Evolutionary conservation across 345 rosid genomes (phyloP).

Genomic region (Rhizophora apiculata): DNA sequence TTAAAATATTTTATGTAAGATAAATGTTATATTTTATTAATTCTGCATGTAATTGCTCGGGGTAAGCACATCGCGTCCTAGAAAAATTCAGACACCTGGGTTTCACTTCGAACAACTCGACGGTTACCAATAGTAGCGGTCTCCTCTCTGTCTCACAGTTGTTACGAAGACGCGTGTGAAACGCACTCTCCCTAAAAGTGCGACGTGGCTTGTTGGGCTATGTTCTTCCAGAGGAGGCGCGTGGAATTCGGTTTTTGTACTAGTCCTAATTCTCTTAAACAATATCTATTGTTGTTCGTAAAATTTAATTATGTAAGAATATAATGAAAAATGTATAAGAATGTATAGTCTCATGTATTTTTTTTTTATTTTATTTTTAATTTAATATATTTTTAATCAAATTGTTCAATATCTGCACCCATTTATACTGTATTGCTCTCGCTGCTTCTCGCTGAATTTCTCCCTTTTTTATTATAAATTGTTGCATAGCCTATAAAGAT

Average conservation of each 20-base stretch:
- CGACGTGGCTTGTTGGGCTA: neutral
- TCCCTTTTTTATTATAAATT: too few species aligned
- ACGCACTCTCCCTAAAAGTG: neutral
- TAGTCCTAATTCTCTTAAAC: neutral
- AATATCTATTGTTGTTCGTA: neutral
- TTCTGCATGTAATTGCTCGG: too few species aligned
- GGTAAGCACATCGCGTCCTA: too few species aligned
- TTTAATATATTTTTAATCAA: too few species aligned
- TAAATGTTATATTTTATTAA: too few species aligned
- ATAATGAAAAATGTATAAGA: too few species aligned
- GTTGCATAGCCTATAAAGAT: neutral
- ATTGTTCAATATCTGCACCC: too few species aligned
- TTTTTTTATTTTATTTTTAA: too few species aligned
- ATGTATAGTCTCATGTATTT: too few species aligned
- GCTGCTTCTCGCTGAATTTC: too few species aligned
- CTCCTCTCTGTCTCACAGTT: conserved; percentile 16
- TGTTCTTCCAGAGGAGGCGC: neutral
- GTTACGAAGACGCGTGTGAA: neutral
- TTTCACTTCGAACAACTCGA: conserved; percentile 31
- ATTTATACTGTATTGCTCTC: too few species aligned
- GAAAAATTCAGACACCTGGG: conserved; percentile 15
- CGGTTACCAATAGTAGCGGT: conserved; percentile 30
- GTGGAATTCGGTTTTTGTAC: neutral
- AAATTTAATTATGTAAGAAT: neutral
- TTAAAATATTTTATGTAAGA: too few species aligned